phyloP scores from a whole-genome alignment of 2,329 filamentous ascomycete genomes.

The Ustilaginoidea virens region DNA sequence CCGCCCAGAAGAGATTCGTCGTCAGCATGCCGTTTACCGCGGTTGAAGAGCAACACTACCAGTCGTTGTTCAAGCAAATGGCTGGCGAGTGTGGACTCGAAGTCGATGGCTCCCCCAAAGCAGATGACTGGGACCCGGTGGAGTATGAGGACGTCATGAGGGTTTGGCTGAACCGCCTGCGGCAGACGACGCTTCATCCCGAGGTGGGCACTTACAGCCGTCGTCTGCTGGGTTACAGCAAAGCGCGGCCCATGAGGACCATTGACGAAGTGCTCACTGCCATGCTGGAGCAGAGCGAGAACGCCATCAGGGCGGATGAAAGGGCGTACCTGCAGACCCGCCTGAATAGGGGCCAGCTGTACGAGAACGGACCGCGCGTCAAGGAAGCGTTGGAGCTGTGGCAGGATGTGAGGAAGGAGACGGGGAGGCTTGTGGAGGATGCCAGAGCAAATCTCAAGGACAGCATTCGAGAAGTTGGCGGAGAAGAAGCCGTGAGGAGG shows the following conservation, averaged over 20 bases:
- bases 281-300: constrained; percentile 81
- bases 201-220: constrained; percentile 58
- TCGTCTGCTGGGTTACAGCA: constrained; percentile 44
- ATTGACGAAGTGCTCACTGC: constrained; percentile 74
- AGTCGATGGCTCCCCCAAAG: constrained; percentile 43
- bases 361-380: constrained; percentile 58
- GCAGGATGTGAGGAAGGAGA: constrained; percentile 37
- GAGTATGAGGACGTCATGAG: constrained; percentile 59
- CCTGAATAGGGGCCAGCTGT: constrained; percentile 59
- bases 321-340: constrained; percentile 47
- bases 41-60: constrained; percentile 83
- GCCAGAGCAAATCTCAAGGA: constrained; percentile 44
- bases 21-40: constrained; percentile 83
- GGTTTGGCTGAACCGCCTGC: constrained; percentile 58
- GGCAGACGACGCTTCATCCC: constrained; percentile 76
- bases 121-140: constrained; percentile 49
- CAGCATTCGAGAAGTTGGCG: constrained; percentile 24
- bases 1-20: constrained; percentile 70
- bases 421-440: constrained; percentile 39
- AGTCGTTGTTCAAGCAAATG: constrained; percentile 60
- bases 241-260: constrained; percentile 55
- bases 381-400: constrained; percentile 57
- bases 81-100: constrained; percentile 53
- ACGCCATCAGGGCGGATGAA: constrained; percentile 49
- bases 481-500: constrained; percentile 2